phyloP scores from a whole-genome alignment of 2,329 filamentous ascomycete species.

The Arthroderma sp. region DNA sequence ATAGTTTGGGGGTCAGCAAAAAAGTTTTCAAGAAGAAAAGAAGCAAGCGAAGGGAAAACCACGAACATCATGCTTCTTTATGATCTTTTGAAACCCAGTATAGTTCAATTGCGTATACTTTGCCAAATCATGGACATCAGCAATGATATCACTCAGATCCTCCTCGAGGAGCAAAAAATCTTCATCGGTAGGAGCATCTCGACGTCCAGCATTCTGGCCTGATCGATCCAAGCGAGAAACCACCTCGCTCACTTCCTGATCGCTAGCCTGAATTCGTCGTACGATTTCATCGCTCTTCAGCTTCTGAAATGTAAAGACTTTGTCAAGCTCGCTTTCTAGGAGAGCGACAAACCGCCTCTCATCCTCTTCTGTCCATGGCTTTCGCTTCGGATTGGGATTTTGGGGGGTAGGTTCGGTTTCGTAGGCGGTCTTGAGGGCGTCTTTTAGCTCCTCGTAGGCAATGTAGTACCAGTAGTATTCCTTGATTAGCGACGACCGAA shows the following conservation, averaged over 20 bases:
- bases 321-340: constrained; percentile 86
- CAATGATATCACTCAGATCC: constrained; percentile 93
- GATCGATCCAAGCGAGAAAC: constrained; percentile 53
- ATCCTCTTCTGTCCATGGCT: constrained; percentile 78
- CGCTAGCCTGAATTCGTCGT: constrained; percentile 71
- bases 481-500: constrained; percentile 87
- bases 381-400: constrained; percentile 37
- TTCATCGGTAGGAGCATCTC: constrained; percentile 56
- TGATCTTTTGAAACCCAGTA: constrained; percentile 98
- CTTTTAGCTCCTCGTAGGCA: constrained; percentile 87
- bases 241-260: constrained; percentile 81
- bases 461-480: constrained; percentile 99
- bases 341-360: constrained; percentile 76
- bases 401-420: constrained; percentile 37
- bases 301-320: constrained; percentile 95
- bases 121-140: constrained; percentile 92
- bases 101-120: constrained; percentile 99
- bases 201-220: constrained; percentile 22
- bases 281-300: constrained; percentile 95
- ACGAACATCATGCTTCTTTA: constrained; percentile 95
- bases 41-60: neutral
- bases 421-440: constrained; percentile 63
- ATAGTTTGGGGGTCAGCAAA: constrained; percentile 8
- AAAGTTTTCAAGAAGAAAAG: neutral
- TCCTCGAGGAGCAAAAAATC: constrained; percentile 91